Evolutionary conservation across 2,329 filamentous ascomycete genomes (phyloP).

Genomic region (Mycocentrospora acerina): DNA sequence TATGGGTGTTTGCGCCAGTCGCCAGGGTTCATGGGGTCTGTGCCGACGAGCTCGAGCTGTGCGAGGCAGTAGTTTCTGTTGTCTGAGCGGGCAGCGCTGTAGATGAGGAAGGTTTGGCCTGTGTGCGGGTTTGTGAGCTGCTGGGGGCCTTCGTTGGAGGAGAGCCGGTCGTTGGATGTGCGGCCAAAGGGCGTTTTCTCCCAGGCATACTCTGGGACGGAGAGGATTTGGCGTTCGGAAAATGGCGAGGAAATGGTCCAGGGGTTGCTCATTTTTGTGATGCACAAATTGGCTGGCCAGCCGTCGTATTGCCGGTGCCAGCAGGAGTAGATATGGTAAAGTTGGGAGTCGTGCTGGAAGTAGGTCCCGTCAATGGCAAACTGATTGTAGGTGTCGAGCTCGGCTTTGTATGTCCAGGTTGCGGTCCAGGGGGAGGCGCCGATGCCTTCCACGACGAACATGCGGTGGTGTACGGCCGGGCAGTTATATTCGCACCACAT

Average conservation of each 20-base stretch:
- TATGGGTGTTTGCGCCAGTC: constrained; percentile 52
- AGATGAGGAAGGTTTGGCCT: constrained; percentile 52
- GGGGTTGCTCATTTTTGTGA: constrained; percentile 52
- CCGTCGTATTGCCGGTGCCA: constrained; percentile 48
- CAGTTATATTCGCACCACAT: constrained; percentile 53
- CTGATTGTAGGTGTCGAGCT: constrained; percentile 54
- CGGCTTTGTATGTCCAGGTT: constrained; percentile 47
- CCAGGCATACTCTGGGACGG: constrained; percentile 51
- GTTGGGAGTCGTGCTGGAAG: constrained; percentile 44
- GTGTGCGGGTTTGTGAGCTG: constrained; percentile 52
- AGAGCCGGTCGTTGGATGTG: constrained; percentile 48
- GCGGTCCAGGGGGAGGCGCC: constrained; percentile 49
- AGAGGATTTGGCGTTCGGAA: constrained; percentile 51
- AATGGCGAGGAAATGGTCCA: constrained; percentile 51
- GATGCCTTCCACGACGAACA: constrained; percentile 52
- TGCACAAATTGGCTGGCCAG: constrained; percentile 57
- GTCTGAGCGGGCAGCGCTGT: constrained; percentile 53
- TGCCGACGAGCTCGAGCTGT: constrained; percentile 52
- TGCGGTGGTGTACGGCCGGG: constrained; percentile 54
- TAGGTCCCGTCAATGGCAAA: constrained; percentile 59
- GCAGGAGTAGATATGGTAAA: constrained; percentile 45
- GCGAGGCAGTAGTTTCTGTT: constrained; percentile 57
- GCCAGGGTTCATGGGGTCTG: constrained; percentile 51
- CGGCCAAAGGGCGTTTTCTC: constrained; percentile 55
- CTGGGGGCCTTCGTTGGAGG: constrained; percentile 54